A percentile compares a stretch with the other conserved stretches of the same genome.
Evolutionary conservation across 116 monocot species (phyloP).

Genomic region (Phalaenopsis hybrid): DNA sequence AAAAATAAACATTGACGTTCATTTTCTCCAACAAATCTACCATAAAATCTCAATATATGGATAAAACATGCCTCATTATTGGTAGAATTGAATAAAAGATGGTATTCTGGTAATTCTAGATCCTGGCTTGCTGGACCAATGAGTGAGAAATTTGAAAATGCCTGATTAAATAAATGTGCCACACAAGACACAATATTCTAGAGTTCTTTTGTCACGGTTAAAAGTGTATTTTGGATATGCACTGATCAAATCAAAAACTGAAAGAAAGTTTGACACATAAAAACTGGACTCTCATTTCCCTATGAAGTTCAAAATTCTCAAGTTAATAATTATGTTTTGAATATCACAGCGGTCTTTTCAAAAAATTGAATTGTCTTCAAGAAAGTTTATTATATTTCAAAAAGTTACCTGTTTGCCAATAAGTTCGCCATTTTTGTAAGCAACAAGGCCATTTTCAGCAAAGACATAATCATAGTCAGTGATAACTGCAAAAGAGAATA

Average conservation of each 20-base stretch:
- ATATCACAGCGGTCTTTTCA: not conserved
- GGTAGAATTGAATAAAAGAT: not conserved
- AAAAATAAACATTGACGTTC: not conserved
- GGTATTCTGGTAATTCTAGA: not conserved
- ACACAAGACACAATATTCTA: no score
- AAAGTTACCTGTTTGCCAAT: constrained; percentile 68
- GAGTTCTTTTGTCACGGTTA: not conserved
- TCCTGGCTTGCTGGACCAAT: not conserved
- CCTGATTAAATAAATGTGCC: not conserved
- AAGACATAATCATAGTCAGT: constrained; percentile 86
- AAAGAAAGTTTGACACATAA: not conserved
- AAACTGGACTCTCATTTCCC: not conserved
- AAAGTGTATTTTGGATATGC: not conserved
- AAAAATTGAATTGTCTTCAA: not conserved
- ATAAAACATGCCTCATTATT: not conserved
- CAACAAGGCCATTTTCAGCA: constrained; percentile 94
- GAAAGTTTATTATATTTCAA: not conserved
- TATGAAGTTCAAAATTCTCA: not conserved
- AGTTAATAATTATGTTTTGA: not conserved
- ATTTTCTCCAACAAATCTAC: not conserved
- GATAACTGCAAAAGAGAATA: constrained; percentile 49
- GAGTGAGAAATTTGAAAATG: not conserved
- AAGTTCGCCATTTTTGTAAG: constrained; percentile 79
- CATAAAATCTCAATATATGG: no score
- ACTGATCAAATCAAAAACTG: not conserved